phyloP scores from a whole-genome alignment of 2,329 filamentous ascomycete species.

The Akanthomyces uredinophilus region DNA sequence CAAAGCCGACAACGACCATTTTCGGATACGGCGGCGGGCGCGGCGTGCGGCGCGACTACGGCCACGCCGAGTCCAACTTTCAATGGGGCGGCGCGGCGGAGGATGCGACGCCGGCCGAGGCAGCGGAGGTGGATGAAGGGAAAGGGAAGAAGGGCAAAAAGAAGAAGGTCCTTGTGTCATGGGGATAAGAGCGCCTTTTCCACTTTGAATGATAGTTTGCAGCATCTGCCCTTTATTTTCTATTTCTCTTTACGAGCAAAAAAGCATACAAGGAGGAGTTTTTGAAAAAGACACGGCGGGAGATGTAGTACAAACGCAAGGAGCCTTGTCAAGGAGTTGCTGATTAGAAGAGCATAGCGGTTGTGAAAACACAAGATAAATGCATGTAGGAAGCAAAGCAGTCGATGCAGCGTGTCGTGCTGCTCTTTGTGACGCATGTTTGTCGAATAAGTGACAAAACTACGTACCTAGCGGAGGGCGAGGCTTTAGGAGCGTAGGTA shows the following conservation, averaged over 20 bases:
- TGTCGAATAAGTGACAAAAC: too few relatives aligned
- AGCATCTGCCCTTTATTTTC: background rate
- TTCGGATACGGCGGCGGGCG: conserved; percentile 54
- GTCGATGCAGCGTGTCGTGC: too few relatives aligned
- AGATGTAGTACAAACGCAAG: background rate
- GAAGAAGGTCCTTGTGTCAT: conserved; percentile 52
- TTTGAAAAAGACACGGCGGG: background rate
- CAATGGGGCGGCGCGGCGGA: conserved; percentile 40
- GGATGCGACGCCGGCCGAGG: conserved; percentile 26
- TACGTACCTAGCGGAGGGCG: too few relatives aligned
- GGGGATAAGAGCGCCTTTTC: conserved; percentile 39
- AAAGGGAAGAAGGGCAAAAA: conserved; percentile 57
- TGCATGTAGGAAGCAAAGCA: background rate
- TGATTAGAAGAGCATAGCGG: background rate
- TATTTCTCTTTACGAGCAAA: background rate
- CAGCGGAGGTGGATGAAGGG: conserved; percentile 24
- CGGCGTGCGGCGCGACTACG: conserved; percentile 50
- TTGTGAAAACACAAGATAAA: background rate
- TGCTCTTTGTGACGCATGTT: too few relatives aligned
- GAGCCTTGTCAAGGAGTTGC: background rate
- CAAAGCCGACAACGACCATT: conserved; percentile 60
- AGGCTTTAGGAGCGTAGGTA: conserved; percentile 33
- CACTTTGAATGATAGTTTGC: background rate
- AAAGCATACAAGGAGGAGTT: conserved; percentile 4
- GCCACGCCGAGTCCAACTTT: conserved; percentile 45